These are phyloP conservation scores for Rubia yunnanensis DNA, from an alignment of 257 asterid genomes.

Conservation along the genomic window DNA sequence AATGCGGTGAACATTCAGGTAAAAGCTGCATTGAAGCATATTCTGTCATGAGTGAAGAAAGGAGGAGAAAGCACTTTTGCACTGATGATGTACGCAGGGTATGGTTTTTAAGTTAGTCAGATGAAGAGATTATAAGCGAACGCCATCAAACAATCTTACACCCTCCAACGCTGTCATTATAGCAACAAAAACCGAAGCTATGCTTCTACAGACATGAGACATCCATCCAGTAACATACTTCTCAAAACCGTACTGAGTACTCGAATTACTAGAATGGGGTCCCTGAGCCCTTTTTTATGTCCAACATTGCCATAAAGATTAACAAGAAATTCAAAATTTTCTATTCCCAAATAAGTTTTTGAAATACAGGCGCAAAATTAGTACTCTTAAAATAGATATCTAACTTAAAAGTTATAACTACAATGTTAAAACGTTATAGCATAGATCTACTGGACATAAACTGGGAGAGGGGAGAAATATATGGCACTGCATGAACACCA, in stretches of 20 bases:
- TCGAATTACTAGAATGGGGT: background rate
- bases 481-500: background rate
- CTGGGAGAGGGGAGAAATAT: background rate
- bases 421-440: background rate
- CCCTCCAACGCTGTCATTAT: background rate
- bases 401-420: background rate
- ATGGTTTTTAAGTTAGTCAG: too few relatives aligned
- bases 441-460: background rate
- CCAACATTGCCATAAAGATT: background rate
- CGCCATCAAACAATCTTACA: background rate
- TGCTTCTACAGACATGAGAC: background rate
- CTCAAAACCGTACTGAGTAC: background rate
- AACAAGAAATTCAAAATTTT: background rate
- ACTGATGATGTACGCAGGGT: too few relatives aligned
- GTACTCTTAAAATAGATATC: background rate
- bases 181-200: background rate
- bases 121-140: background rate
- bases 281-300: background rate
- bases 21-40: constrained; percentile 50
- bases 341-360: background rate
- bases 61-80: background rate
- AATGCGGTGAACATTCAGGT: constrained; percentile 86
- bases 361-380: background rate
- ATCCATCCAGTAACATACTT: background rate
- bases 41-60: background rate